Conservation (phyloP, 306 rosid genomes). For the Ziziphus jujuba region DNA sequence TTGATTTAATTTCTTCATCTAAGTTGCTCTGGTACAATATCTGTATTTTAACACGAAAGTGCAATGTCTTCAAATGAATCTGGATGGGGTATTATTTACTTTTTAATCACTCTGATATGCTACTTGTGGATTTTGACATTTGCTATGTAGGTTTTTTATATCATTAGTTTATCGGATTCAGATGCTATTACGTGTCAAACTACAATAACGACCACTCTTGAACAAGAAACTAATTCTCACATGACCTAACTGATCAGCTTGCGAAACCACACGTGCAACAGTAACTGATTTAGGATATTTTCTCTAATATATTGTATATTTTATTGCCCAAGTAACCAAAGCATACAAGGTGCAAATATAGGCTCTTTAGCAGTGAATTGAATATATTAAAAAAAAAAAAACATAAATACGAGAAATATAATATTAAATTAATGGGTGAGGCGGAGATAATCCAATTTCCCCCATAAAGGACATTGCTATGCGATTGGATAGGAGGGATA, state of each 20-base stretch:
- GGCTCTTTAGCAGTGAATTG: too few species aligned
- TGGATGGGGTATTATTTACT: background rate
- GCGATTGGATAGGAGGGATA: background rate
- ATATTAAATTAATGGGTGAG: background rate
- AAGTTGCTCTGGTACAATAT: background rate
- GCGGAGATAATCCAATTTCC: background rate
- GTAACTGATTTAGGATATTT: too few species aligned
- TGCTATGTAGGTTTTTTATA: background rate
- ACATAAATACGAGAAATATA: background rate
- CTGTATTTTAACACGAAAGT: background rate
- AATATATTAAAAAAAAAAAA: too few species aligned
- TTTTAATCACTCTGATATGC: background rate
- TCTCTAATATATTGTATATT: too few species aligned
- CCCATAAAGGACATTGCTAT: background rate
- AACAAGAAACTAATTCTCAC: too few species aligned
- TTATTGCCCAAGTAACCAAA: too few species aligned
- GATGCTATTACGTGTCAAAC: too few species aligned
- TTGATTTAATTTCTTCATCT: constrained; percentile 5
- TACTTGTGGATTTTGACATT: background rate
- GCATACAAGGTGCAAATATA: too few species aligned
- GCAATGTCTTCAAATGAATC: background rate
- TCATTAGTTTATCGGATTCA: background rate
- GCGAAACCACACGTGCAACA: too few species aligned
- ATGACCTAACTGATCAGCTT: too few species aligned
- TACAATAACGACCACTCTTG: too few species aligned